Evolutionary conservation across 2,329 filamentous ascomycete genomes (phyloP).

Genomic region (Colletotrichum truncatum): DNA sequence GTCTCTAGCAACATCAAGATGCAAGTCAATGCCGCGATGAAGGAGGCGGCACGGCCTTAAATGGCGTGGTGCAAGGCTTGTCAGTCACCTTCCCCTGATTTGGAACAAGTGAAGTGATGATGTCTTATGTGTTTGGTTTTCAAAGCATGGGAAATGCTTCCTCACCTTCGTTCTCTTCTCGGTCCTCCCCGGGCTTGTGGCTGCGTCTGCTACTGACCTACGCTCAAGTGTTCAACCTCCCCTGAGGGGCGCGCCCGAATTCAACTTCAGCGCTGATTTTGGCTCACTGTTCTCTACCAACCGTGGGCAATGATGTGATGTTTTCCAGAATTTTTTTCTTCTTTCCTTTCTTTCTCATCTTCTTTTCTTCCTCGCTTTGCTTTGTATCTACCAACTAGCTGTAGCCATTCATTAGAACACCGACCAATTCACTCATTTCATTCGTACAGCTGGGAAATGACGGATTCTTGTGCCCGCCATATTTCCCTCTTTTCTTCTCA

Average conservation of each 20-base stretch:
- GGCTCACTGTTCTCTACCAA: slow-evolving; percentile 2
- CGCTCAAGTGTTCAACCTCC: slow-evolving; percentile 16
- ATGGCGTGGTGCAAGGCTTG: neutral
- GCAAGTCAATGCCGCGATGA: slow-evolving; percentile 41
- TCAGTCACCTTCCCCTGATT: slow-evolving; percentile 5
- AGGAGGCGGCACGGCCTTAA: slow-evolving; percentile 25
- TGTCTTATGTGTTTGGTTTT: neutral
- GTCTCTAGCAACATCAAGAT: slow-evolving; percentile 43
- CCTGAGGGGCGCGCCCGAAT: slow-evolving; percentile 9
- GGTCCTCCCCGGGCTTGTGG: neutral
- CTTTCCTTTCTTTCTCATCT: neutral
- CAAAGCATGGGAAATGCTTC: neutral
- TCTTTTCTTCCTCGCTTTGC: slow-evolving; percentile 7
- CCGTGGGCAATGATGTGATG: neutral
- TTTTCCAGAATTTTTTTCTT: neutral
- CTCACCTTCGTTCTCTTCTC: neutral
- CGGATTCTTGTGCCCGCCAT: neutral
- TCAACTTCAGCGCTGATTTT: slow-evolving; percentile 13
- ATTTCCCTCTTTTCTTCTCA: neutral
- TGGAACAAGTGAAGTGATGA: slow-evolving; percentile 3
- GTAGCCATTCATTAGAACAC: slow-evolving; percentile 31
- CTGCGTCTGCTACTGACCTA: slow-evolving; percentile 22
- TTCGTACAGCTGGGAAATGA: slow-evolving; percentile 6
- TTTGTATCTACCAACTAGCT: slow-evolving; percentile 25
- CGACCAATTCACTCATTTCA: slow-evolving; percentile 17